These are phyloP conservation scores for Aphanomyces astaci DNA, from an alignment of 352 stramenopile species.

Conservation along the genomic window DNA sequence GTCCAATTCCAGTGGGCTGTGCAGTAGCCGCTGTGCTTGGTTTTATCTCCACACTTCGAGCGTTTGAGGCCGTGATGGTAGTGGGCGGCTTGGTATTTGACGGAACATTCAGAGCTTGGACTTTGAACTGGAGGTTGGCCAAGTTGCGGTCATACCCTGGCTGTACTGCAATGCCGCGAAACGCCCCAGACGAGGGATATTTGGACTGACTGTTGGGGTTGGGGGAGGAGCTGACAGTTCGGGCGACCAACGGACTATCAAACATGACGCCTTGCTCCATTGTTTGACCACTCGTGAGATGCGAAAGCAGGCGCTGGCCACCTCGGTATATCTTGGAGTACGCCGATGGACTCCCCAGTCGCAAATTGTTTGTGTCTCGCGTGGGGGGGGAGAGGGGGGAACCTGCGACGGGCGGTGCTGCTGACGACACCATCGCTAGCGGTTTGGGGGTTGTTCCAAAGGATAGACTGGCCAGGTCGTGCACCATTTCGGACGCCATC, in stretches of 20 bases:
- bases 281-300: neutral
- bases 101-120: neutral
- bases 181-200: neutral
- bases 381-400: neutral
- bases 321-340: neutral
- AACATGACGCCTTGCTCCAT: neutral
- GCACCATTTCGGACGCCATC: slow-evolving; percentile 13
- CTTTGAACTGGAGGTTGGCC: neutral
- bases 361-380: neutral
- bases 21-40: too few relatives aligned
- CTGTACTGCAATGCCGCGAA: neutral
- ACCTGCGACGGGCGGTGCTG: neutral
- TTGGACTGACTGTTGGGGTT: neutral
- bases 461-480: slow-evolving; percentile 5
- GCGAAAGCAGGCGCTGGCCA: neutral
- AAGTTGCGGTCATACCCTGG: neutral
- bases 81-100: neutral
- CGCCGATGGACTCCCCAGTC: neutral
- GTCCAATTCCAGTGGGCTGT: too few relatives aligned
- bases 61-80: too few relatives aligned
- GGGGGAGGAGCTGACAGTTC: neutral
- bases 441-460: neutral
- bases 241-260: neutral
- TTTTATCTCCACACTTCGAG: too few relatives aligned
- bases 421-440: neutral